Base-by-base conservation (phyloP, 176 grass and related monocot genomes). In the Neostapfia colusana region DNA sequence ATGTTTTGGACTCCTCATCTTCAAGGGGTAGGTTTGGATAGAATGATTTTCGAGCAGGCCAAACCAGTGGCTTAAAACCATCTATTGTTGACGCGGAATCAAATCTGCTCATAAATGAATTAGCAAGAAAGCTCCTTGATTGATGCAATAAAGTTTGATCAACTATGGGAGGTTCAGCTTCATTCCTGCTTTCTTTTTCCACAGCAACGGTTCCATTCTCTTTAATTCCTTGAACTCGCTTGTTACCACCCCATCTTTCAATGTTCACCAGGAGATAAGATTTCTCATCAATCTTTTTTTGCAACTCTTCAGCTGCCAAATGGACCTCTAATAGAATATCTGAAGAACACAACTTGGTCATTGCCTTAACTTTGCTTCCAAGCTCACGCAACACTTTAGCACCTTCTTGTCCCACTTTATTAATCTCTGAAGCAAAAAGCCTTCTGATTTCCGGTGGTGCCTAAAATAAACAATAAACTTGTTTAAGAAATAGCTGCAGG, bases 191-290 rank as follows among this genome's bases (percentile, higher is more conserved):
- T 71, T 85, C 84, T 69, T 76, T 75, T 66, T 78, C 70, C 17
- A 17, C 38, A 15, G 6, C 11, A 42, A 25, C 35, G 0, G 50
- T 39, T 27, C 57, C 72, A 67, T 90, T 75, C 45, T 93, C 80
- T 79, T 85, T 84, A 20, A 41, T 67, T 69, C 58, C 71, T 61
- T 99, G 85, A 74, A 50, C 76, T 62, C 40, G 74, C 77, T 75
- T 94, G 8, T 67, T 85, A 79, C 82, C 43, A 49, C 89, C 91
- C 92, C 91, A 99, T 61, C 78, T 90, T 83, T 99, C 91, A 61
- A 77, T 75, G 55, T 99, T 92, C 74, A 99, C 92, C 15, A 99
- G 82, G 86, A 99, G 87, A 72, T 92, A 95, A 8, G 95, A 99
- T 50, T 95, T 95, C 78, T 78, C 89, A 67, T 99, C 92, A 65